Evolutionary conservation across 352 stramenopile species (phyloP).

Genomic region (Thalassiosira hispida): DNA sequence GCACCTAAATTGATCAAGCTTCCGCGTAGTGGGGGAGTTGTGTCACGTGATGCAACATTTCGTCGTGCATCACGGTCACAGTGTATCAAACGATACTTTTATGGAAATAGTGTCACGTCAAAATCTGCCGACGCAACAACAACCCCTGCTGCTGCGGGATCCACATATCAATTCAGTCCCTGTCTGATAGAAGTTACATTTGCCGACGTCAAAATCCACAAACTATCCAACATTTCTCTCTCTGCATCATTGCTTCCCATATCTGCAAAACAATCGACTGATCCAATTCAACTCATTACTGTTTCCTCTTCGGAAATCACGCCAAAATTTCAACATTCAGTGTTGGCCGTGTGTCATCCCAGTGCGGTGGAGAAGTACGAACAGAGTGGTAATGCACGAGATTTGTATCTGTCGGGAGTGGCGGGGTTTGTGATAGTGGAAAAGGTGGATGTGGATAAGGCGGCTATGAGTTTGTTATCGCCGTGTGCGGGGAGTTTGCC

Average conservation of each 20-base stretch:
- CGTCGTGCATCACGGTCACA: conserved; percentile 56
- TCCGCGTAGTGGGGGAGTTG: conserved; percentile 74
- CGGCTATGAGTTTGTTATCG: conserved; percentile 74
- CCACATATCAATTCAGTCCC: conserved; percentile 72
- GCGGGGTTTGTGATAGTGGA: conserved; percentile 83
- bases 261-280: conserved; percentile 77
- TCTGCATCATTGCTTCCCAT: conserved; percentile 77
- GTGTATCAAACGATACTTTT: conserved; percentile 82
- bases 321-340: conserved; percentile 60
- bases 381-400: conserved; percentile 57
- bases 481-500: conserved; percentile 77
- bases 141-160: conserved; percentile 2
- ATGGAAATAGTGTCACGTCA: conserved; percentile 62
- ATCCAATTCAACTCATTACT: conserved; percentile 74
- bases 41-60: conserved; percentile 67
- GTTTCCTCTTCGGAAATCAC: conserved; percentile 54
- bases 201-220: conserved; percentile 65
- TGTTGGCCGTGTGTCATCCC: conserved; percentile 83
- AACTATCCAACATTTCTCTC: conserved; percentile 71
- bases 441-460: conserved; percentile 70
- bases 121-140: conserved; percentile 20
- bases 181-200: conserved; percentile 72
- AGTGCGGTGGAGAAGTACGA: conserved; percentile 68
- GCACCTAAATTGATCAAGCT: conserved; percentile 81
- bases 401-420: conserved; percentile 74